Evolutionary conservation across 2,329 filamentous ascomycete species (phyloP), one percentile per base, ranked within the genome.

Genomic region (Cercospora sojina): DNA sequence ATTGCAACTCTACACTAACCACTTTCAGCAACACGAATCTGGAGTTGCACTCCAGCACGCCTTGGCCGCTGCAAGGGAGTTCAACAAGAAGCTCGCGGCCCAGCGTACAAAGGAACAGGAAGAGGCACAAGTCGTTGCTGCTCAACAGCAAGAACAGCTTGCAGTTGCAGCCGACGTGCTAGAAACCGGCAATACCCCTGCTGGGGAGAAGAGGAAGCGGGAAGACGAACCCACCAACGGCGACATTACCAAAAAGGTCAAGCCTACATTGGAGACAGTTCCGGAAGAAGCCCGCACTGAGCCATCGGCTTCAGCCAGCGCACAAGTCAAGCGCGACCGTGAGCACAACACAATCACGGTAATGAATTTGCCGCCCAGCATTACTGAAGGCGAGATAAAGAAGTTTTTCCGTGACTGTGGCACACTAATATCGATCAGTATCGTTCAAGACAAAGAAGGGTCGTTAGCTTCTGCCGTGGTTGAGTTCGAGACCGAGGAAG

Each of bases 371-470:
- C 93, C 95, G 1, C 73, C 77, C 3, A 86, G 90, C 62, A 86
- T 88, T 0, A 88, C 88, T 0, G 88, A 92, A 74, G 89, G 87
- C 12, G 90, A 90, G 72, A 80, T 98, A 13, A 88, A 90, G 64
- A 91, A 96, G 77, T 98, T 96, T 77, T 98, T 99, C 81, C 90
- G 90, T 74, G 92, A 93, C 69, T 96, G 93, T 73, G 95, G 95
- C 12, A 89, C 88, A 47, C 90, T 97, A 75, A 91, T 92, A 73
- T 89, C 89, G 69, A 82, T 97, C 32, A 90, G 87, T 53, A 82
- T 94, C 60, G 82, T 91, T 32, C 82, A 82, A 35, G 88, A 92
- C 51, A 79, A 84, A 2, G 84, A 88, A 56, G 84, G 88, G 49
- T 80, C 85, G 55, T 87, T 88, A 1, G 81, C 88, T 13, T 88